These are phyloP conservation scores for Xerocomellus chrysenteron DNA, from an alignment of 768 basidiomycete genomes.

Conservation along the genomic window DNA sequence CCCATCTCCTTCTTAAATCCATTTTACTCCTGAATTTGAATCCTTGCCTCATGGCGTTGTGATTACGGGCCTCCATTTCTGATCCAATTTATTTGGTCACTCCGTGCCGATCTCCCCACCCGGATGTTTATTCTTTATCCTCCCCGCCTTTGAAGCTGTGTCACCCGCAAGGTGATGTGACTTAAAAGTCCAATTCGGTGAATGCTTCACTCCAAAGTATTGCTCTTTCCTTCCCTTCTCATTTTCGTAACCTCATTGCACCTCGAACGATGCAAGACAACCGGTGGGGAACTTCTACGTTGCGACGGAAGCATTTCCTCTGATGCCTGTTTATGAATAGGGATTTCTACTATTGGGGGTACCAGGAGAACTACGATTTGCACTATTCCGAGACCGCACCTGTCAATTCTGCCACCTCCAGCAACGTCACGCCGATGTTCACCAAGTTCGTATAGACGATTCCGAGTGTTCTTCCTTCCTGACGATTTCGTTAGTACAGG, in stretches of 20 bases:
- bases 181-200: slow-evolving; percentile 7
- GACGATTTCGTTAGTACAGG: slow-evolving; percentile 3
- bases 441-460: slow-evolving; percentile 8
- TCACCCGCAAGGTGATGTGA: background rate
- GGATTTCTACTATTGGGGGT: background rate
- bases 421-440: background rate
- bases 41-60: background rate
- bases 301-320: background rate
- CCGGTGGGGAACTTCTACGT: slow-evolving; percentile 4
- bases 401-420: background rate
- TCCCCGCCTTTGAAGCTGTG: slow-evolving; percentile 12
- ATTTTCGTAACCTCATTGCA: background rate
- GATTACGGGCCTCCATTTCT: background rate
- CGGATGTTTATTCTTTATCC: background rate
- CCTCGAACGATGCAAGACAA: slow-evolving; percentile 10
- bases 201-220: background rate
- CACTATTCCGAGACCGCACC: background rate
- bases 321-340: slow-evolving; percentile 8
- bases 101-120: background rate
- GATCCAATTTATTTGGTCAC: background rate
- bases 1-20: background rate
- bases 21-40: background rate
- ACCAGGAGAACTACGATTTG: background rate
- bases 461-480: background rate
- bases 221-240: background rate